phyloP scores from a whole-genome alignment of 2,329 filamentous ascomycete species.

The Calonectria multiphialidica region DNA sequence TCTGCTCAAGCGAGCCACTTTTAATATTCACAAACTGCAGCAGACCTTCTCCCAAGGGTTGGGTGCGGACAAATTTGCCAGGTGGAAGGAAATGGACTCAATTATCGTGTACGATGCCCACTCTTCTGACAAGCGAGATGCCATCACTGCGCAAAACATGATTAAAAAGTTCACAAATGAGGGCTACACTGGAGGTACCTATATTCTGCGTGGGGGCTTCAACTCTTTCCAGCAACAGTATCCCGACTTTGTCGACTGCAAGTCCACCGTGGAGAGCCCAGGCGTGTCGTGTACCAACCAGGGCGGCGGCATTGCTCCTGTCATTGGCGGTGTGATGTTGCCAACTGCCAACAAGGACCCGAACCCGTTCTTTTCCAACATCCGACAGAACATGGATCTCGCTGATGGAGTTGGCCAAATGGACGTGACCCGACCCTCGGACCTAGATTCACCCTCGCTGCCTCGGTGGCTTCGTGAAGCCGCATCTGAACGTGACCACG shows the following conservation, averaged over 20 bases:
- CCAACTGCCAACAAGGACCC: constrained; percentile 76
- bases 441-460: constrained; percentile 64
- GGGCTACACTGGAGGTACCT: constrained; percentile 80
- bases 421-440: constrained; percentile 62
- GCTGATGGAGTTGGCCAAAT: constrained; percentile 92
- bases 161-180: constrained; percentile 93
- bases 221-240: constrained; percentile 76
- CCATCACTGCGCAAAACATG: constrained; percentile 83
- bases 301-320: constrained; percentile 66
- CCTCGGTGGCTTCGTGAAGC: constrained; percentile 84
- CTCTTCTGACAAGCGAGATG: constrained; percentile 84
- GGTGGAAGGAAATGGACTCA: constrained; percentile 79
- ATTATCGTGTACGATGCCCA: constrained; percentile 90
- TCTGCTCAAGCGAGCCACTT: constrained; percentile 89
- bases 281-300: constrained; percentile 63
- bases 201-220: constrained; percentile 87
- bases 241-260: constrained; percentile 72
- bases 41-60: constrained; percentile 83
- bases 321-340: constrained; percentile 91
- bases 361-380: constrained; percentile 96
- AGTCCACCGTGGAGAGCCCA: constrained; percentile 50
- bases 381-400: constrained; percentile 95
- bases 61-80: constrained; percentile 79
- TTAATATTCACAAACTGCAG: constrained; percentile 87
- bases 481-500: constrained; percentile 75